These are phyloP conservation scores for Diplodia sapinea DNA, from an alignment of 2,329 filamentous ascomycete species.

Conservation along the genomic window DNA sequence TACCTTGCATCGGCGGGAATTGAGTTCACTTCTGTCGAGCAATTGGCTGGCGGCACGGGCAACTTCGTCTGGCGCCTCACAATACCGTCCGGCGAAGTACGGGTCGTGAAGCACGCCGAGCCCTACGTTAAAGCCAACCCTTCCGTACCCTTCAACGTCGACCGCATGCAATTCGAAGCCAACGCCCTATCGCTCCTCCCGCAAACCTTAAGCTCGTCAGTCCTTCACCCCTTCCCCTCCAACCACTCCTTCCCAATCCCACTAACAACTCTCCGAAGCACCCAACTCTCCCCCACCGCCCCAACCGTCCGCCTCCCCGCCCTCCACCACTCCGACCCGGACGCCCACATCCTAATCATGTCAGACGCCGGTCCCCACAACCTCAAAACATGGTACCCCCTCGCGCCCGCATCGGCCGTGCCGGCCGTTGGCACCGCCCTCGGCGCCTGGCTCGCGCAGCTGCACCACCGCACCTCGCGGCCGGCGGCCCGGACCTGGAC, in stretches of 20 bases:
- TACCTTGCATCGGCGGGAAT: slow-evolving; percentile 8
- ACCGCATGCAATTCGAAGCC: slow-evolving; percentile 47
- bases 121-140: slow-evolving; percentile 39
- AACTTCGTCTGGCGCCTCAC: slow-evolving; percentile 46
- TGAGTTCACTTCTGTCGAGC: slow-evolving; percentile 30
- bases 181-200: slow-evolving; percentile 29
- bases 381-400: slow-evolving; percentile 43
- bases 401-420: slow-evolving; percentile 34
- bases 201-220: slow-evolving; percentile 3
- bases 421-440: slow-evolving; percentile 37
- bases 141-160: slow-evolving; percentile 38
- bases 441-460: slow-evolving; percentile 42
- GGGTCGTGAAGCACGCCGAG: slow-evolving; percentile 47
- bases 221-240: background rate
- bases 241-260: background rate
- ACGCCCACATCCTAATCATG: slow-evolving; percentile 41
- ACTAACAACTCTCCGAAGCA: background rate
- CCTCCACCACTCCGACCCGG: slow-evolving; percentile 38
- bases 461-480: slow-evolving; percentile 37
- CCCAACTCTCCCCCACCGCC: slow-evolving; percentile 34
- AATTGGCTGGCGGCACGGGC: slow-evolving; percentile 44
- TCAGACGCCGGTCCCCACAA: slow-evolving; percentile 41
- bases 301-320: slow-evolving; percentile 15
- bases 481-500: no score
- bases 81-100: slow-evolving; percentile 25